phyloP scores from a whole-genome alignment of 768 basidiomycete species.

The Hygrocybe punicea region DNA sequence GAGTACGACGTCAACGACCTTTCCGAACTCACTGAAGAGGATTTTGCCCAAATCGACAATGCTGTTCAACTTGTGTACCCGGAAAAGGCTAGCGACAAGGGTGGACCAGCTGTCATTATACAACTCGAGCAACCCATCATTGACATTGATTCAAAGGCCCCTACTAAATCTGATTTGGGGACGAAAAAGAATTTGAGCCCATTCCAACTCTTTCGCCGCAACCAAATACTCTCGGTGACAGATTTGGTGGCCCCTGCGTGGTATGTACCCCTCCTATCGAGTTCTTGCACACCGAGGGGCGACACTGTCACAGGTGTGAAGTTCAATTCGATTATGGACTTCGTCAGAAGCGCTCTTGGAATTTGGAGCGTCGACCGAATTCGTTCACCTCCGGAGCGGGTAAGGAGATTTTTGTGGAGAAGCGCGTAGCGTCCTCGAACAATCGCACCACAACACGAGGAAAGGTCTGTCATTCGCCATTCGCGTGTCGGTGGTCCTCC shows the following conservation, averaged over 20 bases:
- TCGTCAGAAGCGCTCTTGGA: slow-evolving; percentile 51
- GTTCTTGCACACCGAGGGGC: slow-evolving; percentile 1
- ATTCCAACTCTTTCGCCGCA: slow-evolving; percentile 42
- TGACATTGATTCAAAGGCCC: background rate
- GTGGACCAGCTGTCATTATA: slow-evolving; percentile 35
- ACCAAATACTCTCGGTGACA: slow-evolving; percentile 53
- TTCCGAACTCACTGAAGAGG: slow-evolving; percentile 55
- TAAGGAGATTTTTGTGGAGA: slow-evolving; percentile 55
- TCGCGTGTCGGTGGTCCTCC: background rate
- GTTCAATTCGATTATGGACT: slow-evolving; percentile 76
- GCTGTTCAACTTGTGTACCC: slow-evolving; percentile 16
- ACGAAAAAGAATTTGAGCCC: slow-evolving; percentile 30
- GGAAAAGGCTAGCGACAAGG: slow-evolving; percentile 11
- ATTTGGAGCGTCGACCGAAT: slow-evolving; percentile 48
- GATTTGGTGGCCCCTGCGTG: slow-evolving; percentile 61
- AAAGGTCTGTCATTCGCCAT: slow-evolving; percentile 38
- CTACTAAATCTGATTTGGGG: background rate
- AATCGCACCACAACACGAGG: slow-evolving; percentile 55
- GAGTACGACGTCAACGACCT: slow-evolving; percentile 46
- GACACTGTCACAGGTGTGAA: slow-evolving; percentile 57
- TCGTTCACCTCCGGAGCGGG: slow-evolving; percentile 57
- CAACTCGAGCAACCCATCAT: slow-evolving; percentile 26
- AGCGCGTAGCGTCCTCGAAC: slow-evolving; percentile 50
- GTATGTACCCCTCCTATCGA: slow-evolving; percentile 40
- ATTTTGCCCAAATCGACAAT: slow-evolving; percentile 51